Conservation (phyloP, 352 stramenopile genomes). For the Pythium rhizo-oryzae region DNA sequence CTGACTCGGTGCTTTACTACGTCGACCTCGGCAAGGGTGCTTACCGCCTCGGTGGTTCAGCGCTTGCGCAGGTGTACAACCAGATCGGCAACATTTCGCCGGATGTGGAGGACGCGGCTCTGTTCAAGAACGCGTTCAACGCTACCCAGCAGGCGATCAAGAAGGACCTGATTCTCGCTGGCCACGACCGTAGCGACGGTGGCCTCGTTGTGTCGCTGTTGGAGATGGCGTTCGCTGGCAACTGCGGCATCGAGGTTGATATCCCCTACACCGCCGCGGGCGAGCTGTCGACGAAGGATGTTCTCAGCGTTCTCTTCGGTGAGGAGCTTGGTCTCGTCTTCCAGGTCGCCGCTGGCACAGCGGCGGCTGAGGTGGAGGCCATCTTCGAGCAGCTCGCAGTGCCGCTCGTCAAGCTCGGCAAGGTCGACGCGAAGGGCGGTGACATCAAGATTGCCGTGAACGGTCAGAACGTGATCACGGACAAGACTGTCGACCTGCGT, state of each 20-base stretch:
- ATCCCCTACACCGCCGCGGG: slow-evolving; percentile 55
- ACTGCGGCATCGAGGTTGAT: slow-evolving; percentile 95
- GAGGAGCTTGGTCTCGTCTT: slow-evolving; percentile 98
- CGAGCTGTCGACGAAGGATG: slow-evolving; percentile 53
- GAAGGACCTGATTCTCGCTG: slow-evolving; percentile 90
- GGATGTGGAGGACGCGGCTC: slow-evolving; percentile 93
- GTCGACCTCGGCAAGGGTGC: slow-evolving; percentile 94
- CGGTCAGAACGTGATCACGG: slow-evolving; percentile 72
- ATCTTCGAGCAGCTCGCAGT: slow-evolving; percentile 88
- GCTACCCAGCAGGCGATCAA: slow-evolving; percentile 94
- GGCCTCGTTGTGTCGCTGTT: slow-evolving; percentile 95
- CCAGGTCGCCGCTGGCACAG: slow-evolving; percentile 85
- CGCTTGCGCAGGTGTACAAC: slow-evolving; percentile 94
- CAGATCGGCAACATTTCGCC: slow-evolving; percentile 85
- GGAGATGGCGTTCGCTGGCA: slow-evolving; percentile 99
- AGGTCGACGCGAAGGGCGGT: slow-evolving; percentile 74
- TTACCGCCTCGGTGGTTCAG: slow-evolving; percentile 94
- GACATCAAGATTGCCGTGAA: slow-evolving; percentile 92
- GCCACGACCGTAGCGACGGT: slow-evolving; percentile 99
- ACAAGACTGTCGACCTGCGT: slow-evolving; percentile 86
- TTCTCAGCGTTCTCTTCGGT: slow-evolving; percentile 91
- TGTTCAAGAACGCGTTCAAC: slow-evolving; percentile 95
- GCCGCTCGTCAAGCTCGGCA: slow-evolving; percentile 90
- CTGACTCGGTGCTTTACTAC: slow-evolving; percentile 91
- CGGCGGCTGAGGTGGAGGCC: slow-evolving; percentile 74